These are phyloP conservation scores for Lentinus brumalis DNA, from an alignment of 768 basidiomycete genomes.

Conservation along the genomic window DNA sequence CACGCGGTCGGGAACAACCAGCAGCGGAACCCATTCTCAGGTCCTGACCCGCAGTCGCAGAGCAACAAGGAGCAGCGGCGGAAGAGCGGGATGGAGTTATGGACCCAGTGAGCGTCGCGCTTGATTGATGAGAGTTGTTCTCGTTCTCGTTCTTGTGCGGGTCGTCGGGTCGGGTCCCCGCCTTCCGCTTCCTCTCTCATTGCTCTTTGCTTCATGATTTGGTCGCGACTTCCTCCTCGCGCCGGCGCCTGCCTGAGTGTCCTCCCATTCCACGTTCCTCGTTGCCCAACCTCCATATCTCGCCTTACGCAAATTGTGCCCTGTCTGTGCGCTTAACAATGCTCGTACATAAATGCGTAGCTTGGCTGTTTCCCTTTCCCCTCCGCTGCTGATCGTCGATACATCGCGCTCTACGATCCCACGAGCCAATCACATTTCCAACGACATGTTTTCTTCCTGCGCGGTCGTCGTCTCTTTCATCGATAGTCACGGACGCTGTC, in stretches of 20 bases:
- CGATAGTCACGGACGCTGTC: neutral
- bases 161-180: neutral
- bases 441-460: neutral
- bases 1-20: slow-evolving; percentile 23
- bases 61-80: slow-evolving; percentile 59
- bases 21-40: slow-evolving; percentile 41
- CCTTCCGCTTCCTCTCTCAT: slow-evolving; percentile 3
- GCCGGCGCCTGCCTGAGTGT: too few species aligned
- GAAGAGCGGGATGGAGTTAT: slow-evolving; percentile 68
- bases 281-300: too few species aligned
- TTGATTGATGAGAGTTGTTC: neutral
- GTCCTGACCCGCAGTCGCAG: slow-evolving; percentile 37
- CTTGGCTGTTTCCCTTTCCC: neutral
- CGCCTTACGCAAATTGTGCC: neutral
- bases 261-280: neutral
- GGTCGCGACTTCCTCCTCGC: neutral
- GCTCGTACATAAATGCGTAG: slow-evolving; percentile 1
- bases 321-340: neutral
- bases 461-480: neutral
- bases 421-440: neutral
- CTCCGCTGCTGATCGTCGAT: neutral
- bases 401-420: neutral
- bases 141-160: neutral
- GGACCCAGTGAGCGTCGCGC: slow-evolving; percentile 61
- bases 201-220: neutral